These are phyloP conservation scores for Xanthoparmelia taractica DNA, from an alignment of 495 filamentous ascomycete species.

Conservation along the genomic window DNA sequence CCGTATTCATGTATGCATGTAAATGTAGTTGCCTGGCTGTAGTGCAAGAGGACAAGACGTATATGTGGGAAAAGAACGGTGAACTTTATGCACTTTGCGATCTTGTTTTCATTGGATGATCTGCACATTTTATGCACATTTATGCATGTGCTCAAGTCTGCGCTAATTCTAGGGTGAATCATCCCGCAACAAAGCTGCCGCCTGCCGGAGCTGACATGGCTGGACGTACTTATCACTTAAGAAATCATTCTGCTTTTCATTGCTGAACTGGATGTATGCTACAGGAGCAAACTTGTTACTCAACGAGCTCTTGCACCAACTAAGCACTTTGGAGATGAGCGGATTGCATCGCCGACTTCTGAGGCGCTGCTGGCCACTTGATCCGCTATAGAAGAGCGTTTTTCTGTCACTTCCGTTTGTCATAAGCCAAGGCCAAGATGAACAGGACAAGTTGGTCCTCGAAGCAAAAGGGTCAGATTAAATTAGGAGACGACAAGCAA, in stretches of 20 bases:
- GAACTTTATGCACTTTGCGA: no score
- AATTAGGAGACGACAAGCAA: slow-evolving; percentile 6
- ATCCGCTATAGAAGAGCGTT: not conserved
- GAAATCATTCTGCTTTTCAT: no score
- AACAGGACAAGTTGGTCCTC: slow-evolving; percentile 16
- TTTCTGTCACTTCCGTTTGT: not conserved
- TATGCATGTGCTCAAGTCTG: no score
- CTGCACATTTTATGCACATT: no score
- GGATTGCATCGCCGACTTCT: not conserved
- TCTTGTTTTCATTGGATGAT: no score
- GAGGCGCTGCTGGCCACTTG: not conserved
- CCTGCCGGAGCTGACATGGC: not conserved
- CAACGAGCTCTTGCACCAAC: not conserved
- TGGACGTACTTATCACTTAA: no score
- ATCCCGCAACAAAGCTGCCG: not conserved
- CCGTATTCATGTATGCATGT: not conserved
- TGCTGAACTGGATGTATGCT: not conserved
- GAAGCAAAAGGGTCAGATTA: slow-evolving; percentile 14
- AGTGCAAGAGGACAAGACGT: slow-evolving; percentile 6
- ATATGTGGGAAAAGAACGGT: not conserved
- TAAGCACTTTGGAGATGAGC: not conserved
- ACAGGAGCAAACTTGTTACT: not conserved
- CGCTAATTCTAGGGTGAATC: no score
- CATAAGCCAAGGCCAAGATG: not conserved
- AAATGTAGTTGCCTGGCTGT: not conserved